Conservation (phyloP, 257 asterid genomes). For the Linderniella brevidens region DNA sequence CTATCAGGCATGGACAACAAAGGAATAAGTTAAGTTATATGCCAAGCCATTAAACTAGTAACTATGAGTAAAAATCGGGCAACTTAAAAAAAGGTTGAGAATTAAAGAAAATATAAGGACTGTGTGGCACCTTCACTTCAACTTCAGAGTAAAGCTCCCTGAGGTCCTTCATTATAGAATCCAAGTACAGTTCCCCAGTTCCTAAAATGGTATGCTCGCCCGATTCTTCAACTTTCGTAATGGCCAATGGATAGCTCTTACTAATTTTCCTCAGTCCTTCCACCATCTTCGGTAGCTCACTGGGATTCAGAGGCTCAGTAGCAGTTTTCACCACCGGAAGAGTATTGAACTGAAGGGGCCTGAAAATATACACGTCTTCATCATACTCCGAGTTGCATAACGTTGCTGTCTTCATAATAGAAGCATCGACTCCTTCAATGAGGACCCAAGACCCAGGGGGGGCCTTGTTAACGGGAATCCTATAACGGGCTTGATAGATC, state of each 20-base stretch:
- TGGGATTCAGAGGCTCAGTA: slow-evolving; percentile 92
- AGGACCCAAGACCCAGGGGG: slow-evolving; percentile 99
- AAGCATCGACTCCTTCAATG: slow-evolving; percentile 98
- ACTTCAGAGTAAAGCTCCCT: slow-evolving; percentile 98
- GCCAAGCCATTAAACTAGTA: not conserved
- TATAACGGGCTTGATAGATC: slow-evolving; percentile 96
- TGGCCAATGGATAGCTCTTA: slow-evolving; percentile 96
- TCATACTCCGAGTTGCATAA: slow-evolving; percentile 65
- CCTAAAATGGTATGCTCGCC: slow-evolving; percentile 98
- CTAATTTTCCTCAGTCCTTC: slow-evolving; percentile 97
- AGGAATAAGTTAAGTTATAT: not conserved
- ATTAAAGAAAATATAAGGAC: not conserved
- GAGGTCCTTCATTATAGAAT: slow-evolving; percentile 94
- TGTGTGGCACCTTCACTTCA: slow-evolving; percentile 72
- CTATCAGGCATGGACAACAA: slow-evolving; percentile 19
- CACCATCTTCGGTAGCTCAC: slow-evolving; percentile 97
- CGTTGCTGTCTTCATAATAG: slow-evolving; percentile 97
- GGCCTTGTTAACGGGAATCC: slow-evolving; percentile 89
- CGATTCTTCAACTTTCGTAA: slow-evolving; percentile 93
- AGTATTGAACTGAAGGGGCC: slow-evolving; percentile 92
- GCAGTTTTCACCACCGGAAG: slow-evolving; percentile 98
- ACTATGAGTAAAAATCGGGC: too few relatives aligned
- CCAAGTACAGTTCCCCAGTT: slow-evolving; percentile 88
- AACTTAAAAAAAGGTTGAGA: not conserved
- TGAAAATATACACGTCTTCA: slow-evolving; percentile 78